Base-by-base conservation (phyloP, 176 grass and related monocot genomes). In the Phyllostachys edulis region DNA sequence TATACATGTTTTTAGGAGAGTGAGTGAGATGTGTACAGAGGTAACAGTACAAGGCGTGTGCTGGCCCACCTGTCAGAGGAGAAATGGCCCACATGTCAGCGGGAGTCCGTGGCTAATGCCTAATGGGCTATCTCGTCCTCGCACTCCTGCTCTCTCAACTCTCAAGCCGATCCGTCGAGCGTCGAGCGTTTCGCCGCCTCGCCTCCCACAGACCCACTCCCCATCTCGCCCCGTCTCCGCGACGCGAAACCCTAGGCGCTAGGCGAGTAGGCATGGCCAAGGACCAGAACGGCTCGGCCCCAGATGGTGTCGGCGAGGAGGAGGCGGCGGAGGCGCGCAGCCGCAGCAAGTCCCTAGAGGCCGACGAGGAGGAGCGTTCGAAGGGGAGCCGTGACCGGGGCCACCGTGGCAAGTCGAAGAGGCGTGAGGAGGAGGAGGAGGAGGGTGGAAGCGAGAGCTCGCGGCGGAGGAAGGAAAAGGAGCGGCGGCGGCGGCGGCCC, bases 381-480 rank as follows among this genome's bases (percentile, higher is more conserved):
- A 86, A 85, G 60, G 69, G 88, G 40, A 83, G 46, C 60, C 73
- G 81, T 37, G 44, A 87, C 72, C 70, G 76, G 38, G 57, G 41
- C 68, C 69, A 62, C 69, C 79, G 52, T 37, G 85, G 81, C 80
- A 95, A 84, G 57, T 90, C 82, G 11, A 95, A 81, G 83, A 81
- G 85, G 85, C 78, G 83, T 20, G 80, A 73, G 50, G 85, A 88
- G 59, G 78, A 41, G 59, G 78, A 41, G 11, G 76, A 59, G 17
- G 61, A 71, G 54, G 89, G 37, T 9, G 60, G 39, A 42, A 85
- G 69, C 5, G 88, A 82, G 65, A 85, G 78, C 86, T 90, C 88
- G 46, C 83, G 85, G 66, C 73, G 86, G 14, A 92, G 77, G 82
- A 92, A 81, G 88, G 89, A 86, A 75, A 90, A 84, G 76, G 87